Evolutionary conservation across 176 grass and related monocot species (phyloP), one percentile per base, ranked within the genome.

Genomic region (Phoenix roebelenii): DNA sequence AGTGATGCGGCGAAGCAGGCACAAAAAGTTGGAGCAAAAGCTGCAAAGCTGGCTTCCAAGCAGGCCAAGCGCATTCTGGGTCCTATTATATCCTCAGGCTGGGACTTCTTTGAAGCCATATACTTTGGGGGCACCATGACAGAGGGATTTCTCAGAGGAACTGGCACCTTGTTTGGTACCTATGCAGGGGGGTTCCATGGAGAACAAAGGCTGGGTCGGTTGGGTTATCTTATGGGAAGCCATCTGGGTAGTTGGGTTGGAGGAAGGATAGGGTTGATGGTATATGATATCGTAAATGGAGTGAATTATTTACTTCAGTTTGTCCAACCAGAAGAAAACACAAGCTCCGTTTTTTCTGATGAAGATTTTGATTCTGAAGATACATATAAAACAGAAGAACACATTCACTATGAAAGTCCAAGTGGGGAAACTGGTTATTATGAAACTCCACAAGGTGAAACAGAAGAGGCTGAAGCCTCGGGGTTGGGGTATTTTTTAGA

Each of bases 61-160:
- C 94, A 98, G 79, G 88, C 94, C 18, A 93, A 89, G 53, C 74
- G 94, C 22, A 98, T 93, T 52, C 54, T 98, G 24, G 94, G 94
- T 49, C 94, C 94, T 4, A 78, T 98, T 44, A 75, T 93, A 66
- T 98, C 94, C 44, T 98, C 76, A 29, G 85, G 94, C 15, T 98
- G 94, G 94, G 94, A 98, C 70, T 93, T 98, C 76, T 93, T 98
- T 64, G 94, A 98, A 82, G 94, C 94, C 29, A 79, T 93, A 77
- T 89, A 98, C 74, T 98, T 81, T 22, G 94, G 82, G 9, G 88
- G 94, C 65, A 83, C 79, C 65, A 80, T 98, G 73, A 83, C 87
- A 0, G 94, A 98, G 69, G 88, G 94, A 5, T 85, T 98, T 60
- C 77, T 98, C 23, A 86, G 94, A 54, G 94, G 94, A 15, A 61